Conservation (phyloP, 1,139 yeast genomes). For the Trichomonascaceae sp. region DNA sequence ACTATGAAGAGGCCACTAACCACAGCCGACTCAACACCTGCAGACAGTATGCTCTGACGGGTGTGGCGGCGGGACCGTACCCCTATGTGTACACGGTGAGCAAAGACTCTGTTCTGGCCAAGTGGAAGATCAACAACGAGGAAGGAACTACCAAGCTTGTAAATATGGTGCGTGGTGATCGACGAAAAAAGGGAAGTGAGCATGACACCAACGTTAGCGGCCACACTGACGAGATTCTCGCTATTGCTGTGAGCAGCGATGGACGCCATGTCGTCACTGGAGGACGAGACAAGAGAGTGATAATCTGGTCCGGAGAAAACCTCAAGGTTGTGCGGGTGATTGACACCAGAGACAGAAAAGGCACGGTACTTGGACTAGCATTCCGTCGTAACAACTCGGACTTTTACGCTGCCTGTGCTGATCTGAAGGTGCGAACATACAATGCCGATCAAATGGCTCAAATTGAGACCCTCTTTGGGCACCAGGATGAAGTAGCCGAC, state of each 20-base stretch:
- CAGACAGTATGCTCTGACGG: conserved; percentile 18
- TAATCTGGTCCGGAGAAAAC: conserved; percentile 77
- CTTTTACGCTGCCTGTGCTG: conserved; percentile 86
- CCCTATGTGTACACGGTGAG: conserved; percentile 71
- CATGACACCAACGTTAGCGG: conserved; percentile 31
- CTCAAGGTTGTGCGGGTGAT: conserved; percentile 63
- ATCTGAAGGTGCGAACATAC: conserved; percentile 77
- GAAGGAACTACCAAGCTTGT: conserved; percentile 38
- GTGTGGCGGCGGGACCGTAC: conserved; percentile 29
- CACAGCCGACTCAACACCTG: conserved; percentile 9
- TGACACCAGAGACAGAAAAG: conserved; percentile 56
- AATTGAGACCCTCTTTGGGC: conserved; percentile 85
- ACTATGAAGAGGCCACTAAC: conserved; percentile 6
- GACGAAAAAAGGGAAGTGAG: conserved; percentile 23
- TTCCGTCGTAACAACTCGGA: conserved; percentile 78
- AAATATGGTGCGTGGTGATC: conserved; percentile 55
- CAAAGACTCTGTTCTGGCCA: conserved; percentile 67
- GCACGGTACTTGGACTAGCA: conserved; percentile 56
- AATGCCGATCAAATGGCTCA: conserved; percentile 79
- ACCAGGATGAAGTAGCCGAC: conserved; percentile 79
- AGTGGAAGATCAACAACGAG: conserved; percentile 50
- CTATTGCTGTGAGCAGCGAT: conserved; percentile 78
- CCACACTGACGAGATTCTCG: conserved; percentile 61
- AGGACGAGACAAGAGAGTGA: conserved; percentile 65
- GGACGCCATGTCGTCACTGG: conserved; percentile 87